Evolutionary conservation across 192 early-diverging fungal species (phyloP), one percentile per base, ranked within the genome.

Genomic region (Backusella macrospora): DNA sequence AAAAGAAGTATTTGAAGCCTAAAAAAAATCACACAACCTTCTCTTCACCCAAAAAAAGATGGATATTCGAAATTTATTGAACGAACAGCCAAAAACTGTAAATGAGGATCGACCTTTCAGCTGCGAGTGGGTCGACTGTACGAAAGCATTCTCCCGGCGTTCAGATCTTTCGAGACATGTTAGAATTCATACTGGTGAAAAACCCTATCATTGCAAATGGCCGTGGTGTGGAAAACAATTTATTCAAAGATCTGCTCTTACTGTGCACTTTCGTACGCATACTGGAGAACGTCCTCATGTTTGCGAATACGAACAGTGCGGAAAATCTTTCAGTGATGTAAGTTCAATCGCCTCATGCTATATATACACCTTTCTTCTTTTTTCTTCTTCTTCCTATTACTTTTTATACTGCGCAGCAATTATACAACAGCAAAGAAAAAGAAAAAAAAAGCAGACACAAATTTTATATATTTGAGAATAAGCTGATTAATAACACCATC

Each of bases 181-280:
- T 69, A 85, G 92, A 65, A 91, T 92, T 78, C 92, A 93, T 76
- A 90, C 88, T 29, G 88, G 88, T 62, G 92, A 93, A 70, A 85
- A 88, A 74, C 91, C 91, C 12, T 92, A 88, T 81, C 83, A 79
- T 64, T 92, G 91, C 73, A 72, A 81, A 62, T 87, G 87, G 86
- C 70, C 73, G 42, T 84, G 78, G 65, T 93, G 92, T 75, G 86
- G 83, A 76, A 93, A 93, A 80, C 86, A 89, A 65, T 93, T 93
- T 67, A 91, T 93, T 73, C 92, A 93, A 81, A 86, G 89, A 49
- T 91, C 89, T 12, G 92, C 92, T 69, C 81, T 93, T 62, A 91
- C 89, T n/a, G 89, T 93, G 15, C 92, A 93, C 77, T 83, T 86
- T 70, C 90, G 91, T 66, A 90, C 87, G 13, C 90, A 92, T 73